These are phyloP conservation scores for Aethionema arabicum DNA, from an alignment of 345 rosid species.

Conservation along the genomic window DNA sequence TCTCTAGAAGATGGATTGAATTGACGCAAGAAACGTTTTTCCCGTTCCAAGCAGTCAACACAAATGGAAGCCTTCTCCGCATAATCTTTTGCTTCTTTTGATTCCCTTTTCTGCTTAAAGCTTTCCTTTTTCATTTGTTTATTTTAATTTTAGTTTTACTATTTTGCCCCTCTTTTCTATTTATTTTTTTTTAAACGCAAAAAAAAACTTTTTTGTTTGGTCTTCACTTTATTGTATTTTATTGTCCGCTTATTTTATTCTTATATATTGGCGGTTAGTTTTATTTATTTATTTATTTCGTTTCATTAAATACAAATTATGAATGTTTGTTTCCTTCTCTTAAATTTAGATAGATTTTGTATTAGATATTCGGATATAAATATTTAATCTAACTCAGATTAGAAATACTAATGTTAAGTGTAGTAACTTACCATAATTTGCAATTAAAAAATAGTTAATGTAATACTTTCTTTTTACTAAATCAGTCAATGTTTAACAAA, in stretches of 20 bases:
- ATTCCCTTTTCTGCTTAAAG: constrained; percentile 13
- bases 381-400: no score
- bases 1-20: constrained; percentile 3
- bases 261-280: neutral
- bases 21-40: constrained; percentile 16
- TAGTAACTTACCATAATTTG: no score
- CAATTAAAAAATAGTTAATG: no score
- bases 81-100: constrained; percentile 19
- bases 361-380: no score
- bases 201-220: no score
- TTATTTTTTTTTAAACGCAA: neutral
- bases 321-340: neutral
- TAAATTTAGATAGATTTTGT: no score
- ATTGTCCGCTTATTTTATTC: neutral
- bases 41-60: constrained; percentile 35
- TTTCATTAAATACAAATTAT: neutral
- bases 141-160: neutral
- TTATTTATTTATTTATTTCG: neutral
- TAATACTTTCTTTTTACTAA: no score
- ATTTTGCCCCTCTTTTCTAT: constrained; percentile 4
- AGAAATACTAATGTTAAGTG: no score
- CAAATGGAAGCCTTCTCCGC: constrained; percentile 31
- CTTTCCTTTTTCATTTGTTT: neutral
- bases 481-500: no score
- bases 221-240: neutral